A percentile compares a stretch with the other conserved stretches of the same genome.
Conservation (phyloP, 1,139 yeast genomes). For the Candida pseudoviswanathii region DNA sequence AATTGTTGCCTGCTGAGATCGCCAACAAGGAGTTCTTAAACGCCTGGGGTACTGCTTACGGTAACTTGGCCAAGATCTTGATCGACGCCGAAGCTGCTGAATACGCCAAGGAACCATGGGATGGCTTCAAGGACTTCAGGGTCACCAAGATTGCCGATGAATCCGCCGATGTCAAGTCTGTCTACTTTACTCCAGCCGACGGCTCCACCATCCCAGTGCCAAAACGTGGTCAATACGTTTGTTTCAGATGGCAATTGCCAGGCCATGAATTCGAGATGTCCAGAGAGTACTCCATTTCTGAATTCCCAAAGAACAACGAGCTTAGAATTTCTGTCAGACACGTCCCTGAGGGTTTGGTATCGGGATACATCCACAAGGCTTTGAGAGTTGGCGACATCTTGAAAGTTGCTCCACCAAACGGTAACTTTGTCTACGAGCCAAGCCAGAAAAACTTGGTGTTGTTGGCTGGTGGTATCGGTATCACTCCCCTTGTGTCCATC, state of each 20-base stretch:
- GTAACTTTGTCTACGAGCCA: conserved; percentile 45
- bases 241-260: conserved; percentile 46
- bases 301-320: conserved; percentile 29
- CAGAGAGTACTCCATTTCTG: conserved; percentile 58
- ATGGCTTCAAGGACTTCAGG: conserved; percentile 54
- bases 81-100: conserved; percentile 55
- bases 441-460: conserved; percentile 40
- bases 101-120: conserved; percentile 54
- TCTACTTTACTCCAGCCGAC: conserved; percentile 53
- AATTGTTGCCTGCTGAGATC: conserved; percentile 55
- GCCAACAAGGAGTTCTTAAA: conserved; percentile 59
- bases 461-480: conserved; percentile 68
- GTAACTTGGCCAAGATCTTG: conserved; percentile 60
- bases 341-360: conserved; percentile 51
- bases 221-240: conserved; percentile 63
- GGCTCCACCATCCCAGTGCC: conserved; percentile 37
- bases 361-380: conserved; percentile 51
- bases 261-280: conserved; percentile 35
- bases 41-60: conserved; percentile 73
- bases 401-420: conserved; percentile 61
- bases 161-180: conserved; percentile 50
- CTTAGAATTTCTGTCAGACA: conserved; percentile 58
- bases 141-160: conserved; percentile 48
- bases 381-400: conserved; percentile 53
- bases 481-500: conserved; percentile 63